Evolutionary conservation across 768 basidiomycete species (phyloP).

Genomic region (Mycena epipterygia): DNA sequence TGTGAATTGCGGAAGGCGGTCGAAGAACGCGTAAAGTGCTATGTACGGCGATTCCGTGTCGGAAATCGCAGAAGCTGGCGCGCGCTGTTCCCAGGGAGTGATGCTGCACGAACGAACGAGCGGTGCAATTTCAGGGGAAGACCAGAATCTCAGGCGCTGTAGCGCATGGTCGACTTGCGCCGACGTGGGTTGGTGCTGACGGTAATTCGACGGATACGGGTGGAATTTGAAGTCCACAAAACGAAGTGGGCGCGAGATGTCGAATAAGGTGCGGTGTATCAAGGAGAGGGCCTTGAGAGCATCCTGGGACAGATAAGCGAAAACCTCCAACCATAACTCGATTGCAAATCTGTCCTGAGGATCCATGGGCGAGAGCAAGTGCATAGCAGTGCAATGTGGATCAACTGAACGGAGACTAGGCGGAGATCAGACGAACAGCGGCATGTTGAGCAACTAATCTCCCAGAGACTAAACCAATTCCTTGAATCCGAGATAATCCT

Average conservation of each 20-base stretch:
- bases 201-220: too few relatives aligned
- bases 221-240: too few relatives aligned
- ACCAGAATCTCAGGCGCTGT: background rate
- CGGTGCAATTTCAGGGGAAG: background rate
- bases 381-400: too few relatives aligned
- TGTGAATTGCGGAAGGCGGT: background rate
- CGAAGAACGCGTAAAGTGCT: too few relatives aligned
- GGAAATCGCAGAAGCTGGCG: background rate
- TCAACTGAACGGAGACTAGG: too few relatives aligned
- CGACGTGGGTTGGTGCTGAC: background rate
- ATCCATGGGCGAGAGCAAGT: too few relatives aligned
- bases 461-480: too few relatives aligned
- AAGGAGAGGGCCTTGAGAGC: background rate
- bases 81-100: background rate
- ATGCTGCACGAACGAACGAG: background rate
- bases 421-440: too few relatives aligned
- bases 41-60: background rate
- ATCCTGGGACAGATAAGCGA: background rate
- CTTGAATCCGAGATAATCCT: too few relatives aligned
- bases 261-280: background rate
- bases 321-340: too few relatives aligned
- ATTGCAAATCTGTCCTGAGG: too few relatives aligned
- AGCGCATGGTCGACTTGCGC: background rate
- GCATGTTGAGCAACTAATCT: too few relatives aligned
- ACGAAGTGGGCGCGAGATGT: conserved; percentile 4